Conservation (phyloP, 140 eudicot genomes). For the Oenanthe javanica region DNA sequence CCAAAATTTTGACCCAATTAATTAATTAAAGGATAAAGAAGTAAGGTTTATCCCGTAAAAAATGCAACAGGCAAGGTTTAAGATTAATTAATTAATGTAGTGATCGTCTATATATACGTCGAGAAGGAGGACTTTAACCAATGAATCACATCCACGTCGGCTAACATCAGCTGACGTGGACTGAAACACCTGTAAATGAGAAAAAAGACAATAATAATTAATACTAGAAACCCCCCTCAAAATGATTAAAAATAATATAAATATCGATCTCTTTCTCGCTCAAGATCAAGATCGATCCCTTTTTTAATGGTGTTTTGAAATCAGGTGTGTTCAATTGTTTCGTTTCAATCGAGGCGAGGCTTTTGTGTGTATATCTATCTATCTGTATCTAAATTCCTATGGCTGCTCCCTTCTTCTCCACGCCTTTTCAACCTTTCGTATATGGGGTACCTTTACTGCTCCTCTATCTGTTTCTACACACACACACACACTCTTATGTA, state of each 20-base stretch:
- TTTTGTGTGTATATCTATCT: not conserved
- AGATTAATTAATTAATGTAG: not conserved
- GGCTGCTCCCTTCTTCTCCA: slow-evolving; percentile 96
- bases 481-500: not conserved
- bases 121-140: not conserved
- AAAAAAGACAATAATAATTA: not conserved
- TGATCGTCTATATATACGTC: not conserved
- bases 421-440: slow-evolving; percentile 93
- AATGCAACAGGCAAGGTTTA: too few relatives aligned
- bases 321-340: slow-evolving; percentile 2
- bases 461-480: not conserved
- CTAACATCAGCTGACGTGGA: not conserved
- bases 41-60: too few relatives aligned
- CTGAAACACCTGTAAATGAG: not conserved
- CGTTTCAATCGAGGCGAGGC: slow-evolving; percentile 3
- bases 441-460: slow-evolving; percentile 53
- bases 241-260: not conserved
- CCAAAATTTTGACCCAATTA: too few relatives aligned
- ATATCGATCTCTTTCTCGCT: not conserved
- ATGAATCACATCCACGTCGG: not conserved
- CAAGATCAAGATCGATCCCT: not conserved
- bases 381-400: slow-evolving; percentile 14
- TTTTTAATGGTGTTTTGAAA: slow-evolving; percentile 19
- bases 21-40: too few relatives aligned
- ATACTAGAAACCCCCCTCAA: not conserved